Conservation (phyloP, 805 yeast genomes). For the Sugiyamaella valdiviana region DNA sequence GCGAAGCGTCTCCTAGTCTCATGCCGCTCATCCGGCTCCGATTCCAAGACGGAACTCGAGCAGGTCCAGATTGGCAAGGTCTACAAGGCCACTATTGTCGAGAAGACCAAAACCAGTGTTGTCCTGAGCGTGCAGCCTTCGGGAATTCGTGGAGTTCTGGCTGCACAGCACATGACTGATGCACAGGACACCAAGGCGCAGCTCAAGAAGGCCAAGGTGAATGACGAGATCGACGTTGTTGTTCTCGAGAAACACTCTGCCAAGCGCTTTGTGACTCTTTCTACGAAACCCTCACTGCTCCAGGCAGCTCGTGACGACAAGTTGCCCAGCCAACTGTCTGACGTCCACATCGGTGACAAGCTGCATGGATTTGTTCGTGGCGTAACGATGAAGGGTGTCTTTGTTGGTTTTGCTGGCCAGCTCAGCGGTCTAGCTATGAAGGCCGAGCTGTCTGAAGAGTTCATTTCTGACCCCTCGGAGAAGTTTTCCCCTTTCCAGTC, state of each 20-base stretch:
- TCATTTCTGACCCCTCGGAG: constrained; percentile 46
- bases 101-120: constrained; percentile 68
- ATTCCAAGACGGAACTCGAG: constrained; percentile 43
- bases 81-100: constrained; percentile 54
- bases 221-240: constrained; percentile 51
- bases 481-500: constrained; percentile 63
- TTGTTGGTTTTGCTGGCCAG: constrained; percentile 72
- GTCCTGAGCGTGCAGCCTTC: constrained; percentile 52
- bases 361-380: constrained; percentile 74
- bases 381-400: constrained; percentile 72
- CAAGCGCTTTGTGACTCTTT: constrained; percentile 53
- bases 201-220: constrained; percentile 57
- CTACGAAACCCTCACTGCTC: constrained; percentile 62
- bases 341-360: constrained; percentile 44
- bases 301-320: constrained; percentile 48
- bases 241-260: constrained; percentile 61
- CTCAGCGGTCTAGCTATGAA: constrained; percentile 81
- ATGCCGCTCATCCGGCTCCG: constrained; percentile 49
- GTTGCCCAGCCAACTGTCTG: constrained; percentile 57
- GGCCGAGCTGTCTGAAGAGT: constrained; percentile 46
- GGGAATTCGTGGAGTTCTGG: constrained; percentile 62
- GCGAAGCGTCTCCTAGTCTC: constrained; percentile 59
- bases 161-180: constrained; percentile 71
- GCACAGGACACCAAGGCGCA: constrained; percentile 63
- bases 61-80: constrained; percentile 47